Conservation (phyloP, 2,329 filamentous ascomycete genomes). For the Sporothrix phasma region DNA sequence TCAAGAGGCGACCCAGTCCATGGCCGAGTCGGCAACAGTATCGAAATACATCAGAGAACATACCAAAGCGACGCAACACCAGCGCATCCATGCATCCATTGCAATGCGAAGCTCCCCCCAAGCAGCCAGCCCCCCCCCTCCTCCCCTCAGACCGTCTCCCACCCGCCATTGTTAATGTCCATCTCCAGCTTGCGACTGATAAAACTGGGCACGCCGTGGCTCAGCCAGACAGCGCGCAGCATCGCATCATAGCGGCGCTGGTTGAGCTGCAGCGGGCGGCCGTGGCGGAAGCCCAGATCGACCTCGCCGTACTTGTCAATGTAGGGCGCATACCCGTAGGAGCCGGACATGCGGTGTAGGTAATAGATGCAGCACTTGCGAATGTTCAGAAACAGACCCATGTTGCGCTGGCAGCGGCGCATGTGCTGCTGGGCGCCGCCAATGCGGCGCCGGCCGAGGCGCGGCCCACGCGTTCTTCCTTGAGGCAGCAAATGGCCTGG, state of each 20-base stretch:
- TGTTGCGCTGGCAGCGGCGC: constrained; percentile 64
- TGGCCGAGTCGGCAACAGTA: too few relatives aligned
- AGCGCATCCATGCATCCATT: too few relatives aligned
- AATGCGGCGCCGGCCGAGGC: constrained; percentile 39
- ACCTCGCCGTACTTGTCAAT: constrained; percentile 94
- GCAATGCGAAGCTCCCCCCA: too few relatives aligned
- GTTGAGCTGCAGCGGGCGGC: constrained; percentile 82
- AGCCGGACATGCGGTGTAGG: constrained; percentile 70
- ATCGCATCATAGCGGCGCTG: constrained; percentile 89
- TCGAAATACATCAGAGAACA: too few relatives aligned
- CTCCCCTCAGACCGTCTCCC: constrained; percentile 61
- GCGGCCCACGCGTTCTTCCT: constrained; percentile 40
- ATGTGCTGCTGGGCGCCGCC: constrained; percentile 90
- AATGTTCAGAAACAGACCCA: constrained; percentile 94
- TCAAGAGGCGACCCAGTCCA: too few relatives aligned
- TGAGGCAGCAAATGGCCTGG: constrained; percentile 84
- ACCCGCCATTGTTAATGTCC: constrained; percentile 94
- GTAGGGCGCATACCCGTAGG: constrained; percentile 81
- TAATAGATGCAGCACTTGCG: constrained; percentile 91
- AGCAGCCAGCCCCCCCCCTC: background rate
- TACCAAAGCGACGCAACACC: background rate
- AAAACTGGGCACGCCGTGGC: constrained; percentile 76
- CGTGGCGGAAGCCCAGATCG: constrained; percentile 79
- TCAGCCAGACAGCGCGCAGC: constrained; percentile 75
- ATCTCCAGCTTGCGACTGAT: constrained; percentile 86